Evolutionary conservation across 208 protist species (phyloP), one percentile per base, ranked within the genome.

Genomic region (Vickermania ingenoplastis): DNA sequence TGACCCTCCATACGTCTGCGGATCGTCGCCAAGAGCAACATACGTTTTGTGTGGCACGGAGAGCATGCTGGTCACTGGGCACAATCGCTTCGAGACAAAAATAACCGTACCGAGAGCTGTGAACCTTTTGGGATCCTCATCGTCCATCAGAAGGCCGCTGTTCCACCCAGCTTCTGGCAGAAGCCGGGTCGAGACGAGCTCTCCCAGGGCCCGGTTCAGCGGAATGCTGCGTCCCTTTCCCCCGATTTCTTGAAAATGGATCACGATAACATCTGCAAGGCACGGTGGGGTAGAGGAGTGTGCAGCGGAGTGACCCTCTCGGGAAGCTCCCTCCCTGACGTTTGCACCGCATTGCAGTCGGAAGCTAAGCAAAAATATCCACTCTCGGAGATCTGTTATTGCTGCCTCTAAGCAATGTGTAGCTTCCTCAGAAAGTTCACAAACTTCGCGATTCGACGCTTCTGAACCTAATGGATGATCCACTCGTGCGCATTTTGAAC

Each of bases 221-320:
- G 61, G 67, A 51, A 49, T 54, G 59, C 89, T 69, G 48, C 68
- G 55, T 25, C 67, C 61, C 63, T 84, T 90, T 26, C 86, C 86
- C 21, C 86, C 86, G 48, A 93, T 76, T 63, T 93, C 86, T 50
- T 93, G 86, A 14, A 93, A 71, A 58, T 93, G 86, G 1, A 93
- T 27, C n/a, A 93, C 86, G 49, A 93, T 63, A 0, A 93, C 71
- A 57, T 93, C 86, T 14, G 90, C 28, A 60, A 81, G 61, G 5
- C 81, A 80, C 17, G 79, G 76, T 2, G 51, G 53, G 26, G 57
- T n/a, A n/a, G n/a, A n/a, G n/a, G n/a, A n/a, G n/a, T n/a, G n/a
- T n/a, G n/a, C n/a, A n/a, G n/a, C n/a, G n/a, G n/a, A n/a, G n/a
- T n/a, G n/a, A n/a, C n/a, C n/a, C n/a, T n/a, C n/a, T n/a, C n/a